Evolutionary conservation across 1,139 yeast genomes (phyloP), one percentile per base, ranked within the genome.

Genomic region (Candida buenavistaensis): DNA sequence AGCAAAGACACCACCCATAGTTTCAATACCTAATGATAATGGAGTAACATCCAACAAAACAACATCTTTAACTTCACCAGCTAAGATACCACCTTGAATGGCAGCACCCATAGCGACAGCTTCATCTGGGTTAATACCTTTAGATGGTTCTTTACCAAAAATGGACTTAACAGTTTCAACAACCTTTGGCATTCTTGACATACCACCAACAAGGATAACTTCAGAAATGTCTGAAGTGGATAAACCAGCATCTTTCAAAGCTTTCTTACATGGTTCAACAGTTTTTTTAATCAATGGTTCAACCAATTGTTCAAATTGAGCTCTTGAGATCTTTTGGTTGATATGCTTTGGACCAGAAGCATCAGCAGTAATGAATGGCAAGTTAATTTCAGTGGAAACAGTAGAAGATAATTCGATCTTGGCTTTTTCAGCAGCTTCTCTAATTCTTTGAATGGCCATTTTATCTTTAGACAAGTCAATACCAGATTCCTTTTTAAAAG

Each of bases 91-190:
- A 75, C 97, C 98, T 75, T 92, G 98, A 57, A 92, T 92, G 50
- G 98, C 98, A 51, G 98, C 98, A 77, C 99, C 99, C 74, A 92
- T 88, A 59, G 98, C 98, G 52, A 92, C 99, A 48, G 98, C 99
- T 77, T 92, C 98, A 68, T 92, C 98, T 56, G 99, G 99, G 85
- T 92, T 94, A 62, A 92, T 97, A 51, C 96, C 90, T 80, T 92
- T 94, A 51, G 95, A 87, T 59, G 98, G 97, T 61, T 92, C 96
- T 69, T 80, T 87, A 64, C 94, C 94, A 68, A 92, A 92, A 55
- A 92, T 75, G 48, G 78, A 67, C 75, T 89, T 90, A 64, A 92
- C 98, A 55, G 97, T 90, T 64, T 89, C 97, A 48, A 88, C 76
- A 62, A 92, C 97, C 83, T 92, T 94, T 71, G 99, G 99, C 98